A percentile compares a stretch with the other conserved stretches of the same genome.
Evolutionary conservation across 495 filamentous ascomycete species (phyloP).

Genomic region (Penicillium coffeae): DNA sequence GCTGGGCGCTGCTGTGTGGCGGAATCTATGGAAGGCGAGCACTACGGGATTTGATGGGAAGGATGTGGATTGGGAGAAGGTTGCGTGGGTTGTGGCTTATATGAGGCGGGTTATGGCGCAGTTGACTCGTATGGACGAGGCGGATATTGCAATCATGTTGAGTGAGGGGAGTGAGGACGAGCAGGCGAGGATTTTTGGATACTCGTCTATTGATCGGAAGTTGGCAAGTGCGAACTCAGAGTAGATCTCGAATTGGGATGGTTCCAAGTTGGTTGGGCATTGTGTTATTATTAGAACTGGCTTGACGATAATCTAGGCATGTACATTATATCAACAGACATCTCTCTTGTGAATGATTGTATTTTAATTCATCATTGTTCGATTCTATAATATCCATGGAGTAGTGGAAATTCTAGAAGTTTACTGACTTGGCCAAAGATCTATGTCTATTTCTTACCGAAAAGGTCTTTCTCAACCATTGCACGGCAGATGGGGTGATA

Average conservation of each 20-base stretch:
- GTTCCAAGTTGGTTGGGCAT: too few relatives aligned
- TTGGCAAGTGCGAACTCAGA: constrained; percentile 16
- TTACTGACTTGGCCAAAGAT: not conserved
- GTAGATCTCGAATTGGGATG: too few relatives aligned
- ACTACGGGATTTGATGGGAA: constrained; percentile 32
- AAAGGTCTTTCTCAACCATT: constrained; percentile 80
- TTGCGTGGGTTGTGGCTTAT: constrained; percentile 76
- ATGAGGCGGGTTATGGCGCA: constrained; percentile 64
- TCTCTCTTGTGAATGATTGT: constrained; percentile 3
- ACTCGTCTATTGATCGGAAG: constrained; percentile 30
- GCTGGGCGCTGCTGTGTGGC: constrained; percentile 84
- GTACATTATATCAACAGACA: constrained; percentile 20
- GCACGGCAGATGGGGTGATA: constrained; percentile 92
- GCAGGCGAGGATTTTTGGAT: constrained; percentile 31
- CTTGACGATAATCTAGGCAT: constrained; percentile 10
- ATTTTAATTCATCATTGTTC: not conserved
- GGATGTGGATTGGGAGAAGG: constrained; percentile 63
- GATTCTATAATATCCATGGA: too few relatives aligned
- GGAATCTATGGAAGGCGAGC: constrained; percentile 80
- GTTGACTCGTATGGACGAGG: constrained; percentile 62
- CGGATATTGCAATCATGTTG: constrained; percentile 42
- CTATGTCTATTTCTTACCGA: constrained; percentile 36
- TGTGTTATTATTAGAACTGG: not conserved
- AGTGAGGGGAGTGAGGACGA: constrained; percentile 15
- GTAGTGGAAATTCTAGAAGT: too few relatives aligned